phyloP scores from a whole-genome alignment of 2,329 filamentous ascomycete species.

The Calonectria pseudoturangicola region DNA sequence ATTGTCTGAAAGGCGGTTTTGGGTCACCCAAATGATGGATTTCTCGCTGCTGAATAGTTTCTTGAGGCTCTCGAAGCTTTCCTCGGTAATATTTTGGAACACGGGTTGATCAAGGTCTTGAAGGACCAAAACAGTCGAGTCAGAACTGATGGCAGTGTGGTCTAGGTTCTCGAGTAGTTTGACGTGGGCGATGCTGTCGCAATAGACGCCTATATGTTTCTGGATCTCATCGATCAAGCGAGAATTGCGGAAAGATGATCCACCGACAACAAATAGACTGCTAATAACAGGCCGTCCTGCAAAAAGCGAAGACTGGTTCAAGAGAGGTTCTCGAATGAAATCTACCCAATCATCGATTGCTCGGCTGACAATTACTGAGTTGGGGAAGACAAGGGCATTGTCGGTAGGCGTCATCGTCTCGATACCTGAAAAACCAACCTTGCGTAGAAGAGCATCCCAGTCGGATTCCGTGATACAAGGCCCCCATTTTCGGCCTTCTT shows the following conservation, averaged over 20 bases:
- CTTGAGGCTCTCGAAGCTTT: slow-evolving; percentile 13
- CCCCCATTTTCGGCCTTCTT: slow-evolving; percentile 32
- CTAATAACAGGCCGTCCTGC: background rate
- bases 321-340: slow-evolving; percentile 25
- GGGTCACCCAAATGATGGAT: slow-evolving; percentile 19
- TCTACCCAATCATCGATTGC: slow-evolving; percentile 27
- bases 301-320: slow-evolving; percentile 12
- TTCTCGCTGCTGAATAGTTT: slow-evolving; percentile 1
- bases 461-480: slow-evolving; percentile 35
- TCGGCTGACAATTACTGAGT: slow-evolving; percentile 16
- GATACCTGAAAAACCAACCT: slow-evolving; percentile 37
- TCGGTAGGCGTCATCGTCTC: slow-evolving; percentile 33
- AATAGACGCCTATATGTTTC: background rate
- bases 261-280: slow-evolving; percentile 14
- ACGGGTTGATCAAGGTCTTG: slow-evolving; percentile 23
- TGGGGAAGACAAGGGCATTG: slow-evolving; percentile 20
- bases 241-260: background rate
- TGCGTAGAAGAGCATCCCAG: slow-evolving; percentile 39
- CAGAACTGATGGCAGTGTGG: background rate
- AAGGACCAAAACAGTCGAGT: slow-evolving; percentile 1
- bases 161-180: background rate
- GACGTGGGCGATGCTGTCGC: background rate
- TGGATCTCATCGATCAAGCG: slow-evolving; percentile 12
- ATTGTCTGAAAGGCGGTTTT: slow-evolving; percentile 3
- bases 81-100: slow-evolving; percentile 10